These are phyloP conservation scores for Punctularia strigosozonata DNA, from an alignment of 768 basidiomycete species.

Conservation along the genomic window DNA sequence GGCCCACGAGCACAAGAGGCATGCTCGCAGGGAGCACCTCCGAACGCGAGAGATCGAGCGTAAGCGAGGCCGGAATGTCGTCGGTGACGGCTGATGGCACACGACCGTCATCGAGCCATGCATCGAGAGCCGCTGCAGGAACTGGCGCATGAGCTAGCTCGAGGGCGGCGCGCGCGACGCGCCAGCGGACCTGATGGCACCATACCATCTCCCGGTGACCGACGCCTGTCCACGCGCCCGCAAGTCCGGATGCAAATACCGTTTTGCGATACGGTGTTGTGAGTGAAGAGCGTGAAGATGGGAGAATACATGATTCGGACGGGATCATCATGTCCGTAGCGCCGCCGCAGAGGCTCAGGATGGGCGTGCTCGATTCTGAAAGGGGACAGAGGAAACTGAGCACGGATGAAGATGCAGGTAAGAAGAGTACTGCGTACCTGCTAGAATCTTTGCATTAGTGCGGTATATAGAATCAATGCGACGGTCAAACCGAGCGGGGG, in stretches of 20 bases:
- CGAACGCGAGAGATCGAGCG: neutral
- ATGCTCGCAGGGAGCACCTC: constrained; percentile 1
- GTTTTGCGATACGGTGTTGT: constrained; percentile 34
- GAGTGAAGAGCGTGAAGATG: constrained; percentile 12
- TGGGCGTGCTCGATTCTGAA: too few relatives aligned
- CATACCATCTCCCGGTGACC: constrained; percentile 97
- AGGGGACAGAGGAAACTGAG: too few relatives aligned
- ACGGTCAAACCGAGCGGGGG: constrained; percentile 80
- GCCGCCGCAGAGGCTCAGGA: constrained; percentile 85
- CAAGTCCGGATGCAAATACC: constrained; percentile 77
- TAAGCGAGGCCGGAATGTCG: neutral
- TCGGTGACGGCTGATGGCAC: constrained; percentile 11
- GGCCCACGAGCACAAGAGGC: constrained; percentile 21
- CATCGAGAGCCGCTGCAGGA: constrained; percentile 29
- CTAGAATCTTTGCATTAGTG: constrained; percentile 28
- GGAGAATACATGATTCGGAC: constrained; percentile 75
- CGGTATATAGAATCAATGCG: constrained; percentile 68
- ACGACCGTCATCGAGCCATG: constrained; percentile 60
- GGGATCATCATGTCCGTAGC: constrained; percentile 86
- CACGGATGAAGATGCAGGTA: too few relatives aligned
- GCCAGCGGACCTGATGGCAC: constrained; percentile 96
- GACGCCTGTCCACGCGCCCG: constrained; percentile 91
- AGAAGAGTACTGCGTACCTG: constrained; percentile 23
- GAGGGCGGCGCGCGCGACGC: constrained; percentile 67
- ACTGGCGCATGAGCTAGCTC: constrained; percentile 37